Evolutionary conservation across 2,329 filamentous ascomycete genomes (phyloP).

Genomic region (Talaromyces pinophilus): DNA sequence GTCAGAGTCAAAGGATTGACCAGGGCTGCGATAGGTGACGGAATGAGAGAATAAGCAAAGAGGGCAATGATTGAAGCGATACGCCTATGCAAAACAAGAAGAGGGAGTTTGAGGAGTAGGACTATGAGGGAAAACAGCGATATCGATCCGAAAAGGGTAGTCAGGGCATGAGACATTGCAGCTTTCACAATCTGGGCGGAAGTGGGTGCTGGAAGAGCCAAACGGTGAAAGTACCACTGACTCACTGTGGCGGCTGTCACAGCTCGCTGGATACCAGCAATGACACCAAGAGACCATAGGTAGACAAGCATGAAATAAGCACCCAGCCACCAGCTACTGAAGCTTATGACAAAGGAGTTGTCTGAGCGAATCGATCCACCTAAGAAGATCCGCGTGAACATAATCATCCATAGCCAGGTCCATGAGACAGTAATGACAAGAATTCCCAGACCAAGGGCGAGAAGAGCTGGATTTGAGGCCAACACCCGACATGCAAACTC

Average conservation of each 20-base stretch:
- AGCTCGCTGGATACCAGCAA: slow-evolving; percentile 83
- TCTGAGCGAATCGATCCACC: slow-evolving; percentile 73
- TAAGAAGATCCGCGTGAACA: slow-evolving; percentile 95
- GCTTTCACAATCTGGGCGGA: slow-evolving; percentile 80
- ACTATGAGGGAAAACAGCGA: slow-evolving; percentile 82
- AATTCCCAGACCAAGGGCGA: slow-evolving; percentile 78
- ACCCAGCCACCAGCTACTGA: slow-evolving; percentile 94
- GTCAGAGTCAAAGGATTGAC: slow-evolving; percentile 92
- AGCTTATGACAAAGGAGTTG: slow-evolving; percentile 74
- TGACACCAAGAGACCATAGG: slow-evolving; percentile 87
- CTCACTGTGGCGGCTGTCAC: slow-evolving; percentile 94
- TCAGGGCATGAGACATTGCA: slow-evolving; percentile 76
- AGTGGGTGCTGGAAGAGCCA: slow-evolving; percentile 73
- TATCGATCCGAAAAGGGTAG: slow-evolving; percentile 88
- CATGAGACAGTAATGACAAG: slow-evolving; percentile 76
- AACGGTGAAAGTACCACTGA: slow-evolving; percentile 98
- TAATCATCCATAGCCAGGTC: slow-evolving; percentile 95
- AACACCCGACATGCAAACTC: slow-evolving; percentile 91
- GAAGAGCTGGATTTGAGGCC: slow-evolving; percentile 76
- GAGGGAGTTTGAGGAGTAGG: slow-evolving; percentile 77
- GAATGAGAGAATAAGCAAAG: slow-evolving; percentile 76
- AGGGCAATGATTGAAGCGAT: slow-evolving; percentile 69
- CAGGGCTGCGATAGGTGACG: slow-evolving; percentile 78
- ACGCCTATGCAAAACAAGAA: slow-evolving; percentile 78
- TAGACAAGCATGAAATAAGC: slow-evolving; percentile 90